Evolutionary conservation across 2,329 filamentous ascomycete species (phyloP).

Genomic region (Phialocephala sp.): DNA sequence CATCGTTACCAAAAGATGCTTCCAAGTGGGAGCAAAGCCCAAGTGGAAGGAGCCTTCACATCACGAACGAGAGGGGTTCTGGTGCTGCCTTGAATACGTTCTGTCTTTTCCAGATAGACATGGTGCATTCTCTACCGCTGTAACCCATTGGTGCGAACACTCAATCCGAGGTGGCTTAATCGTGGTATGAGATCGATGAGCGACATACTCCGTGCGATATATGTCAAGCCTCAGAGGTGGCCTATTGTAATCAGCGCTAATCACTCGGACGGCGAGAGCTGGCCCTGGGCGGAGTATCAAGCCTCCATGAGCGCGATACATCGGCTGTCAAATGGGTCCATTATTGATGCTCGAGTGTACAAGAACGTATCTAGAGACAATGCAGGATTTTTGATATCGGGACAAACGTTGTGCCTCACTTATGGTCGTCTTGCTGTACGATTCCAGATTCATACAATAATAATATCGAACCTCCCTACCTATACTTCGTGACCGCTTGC

Average conservation of each 20-base stretch:
- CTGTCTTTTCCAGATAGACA: background rate
- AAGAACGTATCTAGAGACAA: background rate
- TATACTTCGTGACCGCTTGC: background rate
- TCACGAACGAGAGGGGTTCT: constrained; percentile 9
- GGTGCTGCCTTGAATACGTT: background rate
- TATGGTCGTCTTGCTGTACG: background rate
- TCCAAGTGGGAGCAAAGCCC: background rate
- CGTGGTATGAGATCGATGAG: background rate
- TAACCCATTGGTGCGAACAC: background rate
- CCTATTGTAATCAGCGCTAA: background rate
- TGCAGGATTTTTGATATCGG: background rate
- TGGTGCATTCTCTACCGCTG: background rate
- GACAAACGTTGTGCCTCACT: background rate
- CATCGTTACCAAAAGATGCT: constrained; percentile 3
- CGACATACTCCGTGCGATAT: background rate
- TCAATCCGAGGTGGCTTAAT: background rate
- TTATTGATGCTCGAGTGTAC: background rate
- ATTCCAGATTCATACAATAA: background rate
- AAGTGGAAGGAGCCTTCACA: background rate
- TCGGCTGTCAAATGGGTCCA: constrained; percentile 8
- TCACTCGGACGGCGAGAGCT: background rate
- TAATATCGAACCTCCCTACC: constrained; percentile 7
- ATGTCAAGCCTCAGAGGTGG: background rate
- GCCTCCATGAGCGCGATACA: background rate
- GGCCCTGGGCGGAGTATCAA: background rate